Base-by-base conservation (phyloP, 805 yeast species). In the Kuraishia capsulata region DNA sequence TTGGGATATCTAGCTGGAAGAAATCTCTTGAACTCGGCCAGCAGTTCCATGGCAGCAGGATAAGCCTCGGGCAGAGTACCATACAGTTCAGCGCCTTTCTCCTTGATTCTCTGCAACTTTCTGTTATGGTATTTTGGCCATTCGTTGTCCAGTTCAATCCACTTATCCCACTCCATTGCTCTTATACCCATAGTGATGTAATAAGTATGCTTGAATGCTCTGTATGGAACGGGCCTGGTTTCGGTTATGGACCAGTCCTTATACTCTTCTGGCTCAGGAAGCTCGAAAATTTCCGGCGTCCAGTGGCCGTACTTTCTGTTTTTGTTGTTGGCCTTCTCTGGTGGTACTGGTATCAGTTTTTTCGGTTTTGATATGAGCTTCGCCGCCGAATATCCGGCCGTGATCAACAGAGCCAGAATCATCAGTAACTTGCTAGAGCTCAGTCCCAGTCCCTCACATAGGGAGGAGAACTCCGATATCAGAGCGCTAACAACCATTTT, bases 61-160 rank as follows among this genome's bases (percentile, higher is more conserved):
- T 59, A 55, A 6, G 78, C 81, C 37, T 61, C 70, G 2, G 70
- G 69, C 25, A 64, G 48, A 1, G 81, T 74, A 18, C 71, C 77
- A 48, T 72, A 67, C 25, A 71, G 52, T 40, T 71, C 71, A 6
- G 51, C 51, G 5, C 76, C 76, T 42, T 61, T 59, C 42, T 65
- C 68, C 19, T 50, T 57, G 35, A 78, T 46, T 47, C 86, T 64
- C 39, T 62, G 54, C 33, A 72, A 44, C 52, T 79, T 80, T 33
- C 69, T 60, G 18, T 65, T 49, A 50, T 79, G 83, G 46, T 53
- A 78, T 42, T 68, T 68, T 38, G 48, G 45, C 81, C 82, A 80
- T 56, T 79, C 78, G 42, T 74, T 76, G 53, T 79, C 86, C 41
- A 80, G 61, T 50, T 79, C 81, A 43, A 79, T 72, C 87, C 87